These are phyloP conservation scores for Pulveroboletus sp. DNA, from an alignment of 1,284 basidiomycete genomes.

Conservation along the genomic window DNA sequence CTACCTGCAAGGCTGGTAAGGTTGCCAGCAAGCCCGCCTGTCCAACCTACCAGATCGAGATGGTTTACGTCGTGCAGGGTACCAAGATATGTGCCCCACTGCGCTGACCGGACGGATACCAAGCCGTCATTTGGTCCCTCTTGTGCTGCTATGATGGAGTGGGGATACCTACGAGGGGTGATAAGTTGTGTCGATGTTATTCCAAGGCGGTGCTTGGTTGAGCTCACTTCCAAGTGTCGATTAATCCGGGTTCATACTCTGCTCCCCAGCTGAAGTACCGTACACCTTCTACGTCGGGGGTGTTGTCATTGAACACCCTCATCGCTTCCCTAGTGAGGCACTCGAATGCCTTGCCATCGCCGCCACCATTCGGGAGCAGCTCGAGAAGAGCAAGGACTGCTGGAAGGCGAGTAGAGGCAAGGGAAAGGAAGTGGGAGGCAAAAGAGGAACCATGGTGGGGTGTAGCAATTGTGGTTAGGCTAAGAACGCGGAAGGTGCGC, in stretches of 20 bases:
- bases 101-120: constrained; percentile 79
- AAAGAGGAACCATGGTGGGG: constrained; percentile 94
- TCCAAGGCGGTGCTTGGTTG: background rate
- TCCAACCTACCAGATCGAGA: constrained; percentile 86
- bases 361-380: constrained; percentile 76
- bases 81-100: constrained; percentile 87
- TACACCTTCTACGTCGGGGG: constrained; percentile 75
- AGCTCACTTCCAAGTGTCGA: constrained; percentile 82
- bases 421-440: constrained; percentile 87
- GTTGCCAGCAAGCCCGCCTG: constrained; percentile 64
- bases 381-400: constrained; percentile 71
- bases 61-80: constrained; percentile 92
- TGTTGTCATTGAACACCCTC: constrained; percentile 84
- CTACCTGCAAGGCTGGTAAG: constrained; percentile 53
- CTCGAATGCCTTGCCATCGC: constrained; percentile 90
- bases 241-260: constrained; percentile 80
- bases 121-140: constrained; percentile 94
- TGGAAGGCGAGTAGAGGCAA: constrained; percentile 70
- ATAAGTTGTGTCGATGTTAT: background rate
- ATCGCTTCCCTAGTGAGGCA: constrained; percentile 85
- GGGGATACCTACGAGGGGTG: constrained; percentile 59
- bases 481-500: constrained; percentile 70
- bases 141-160: constrained; percentile 81
- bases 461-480: constrained; percentile 90
- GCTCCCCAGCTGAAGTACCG: constrained; percentile 95